Conservation (phyloP, 495 filamentous ascomycete species). For the Bathelium albidoporum region DNA sequence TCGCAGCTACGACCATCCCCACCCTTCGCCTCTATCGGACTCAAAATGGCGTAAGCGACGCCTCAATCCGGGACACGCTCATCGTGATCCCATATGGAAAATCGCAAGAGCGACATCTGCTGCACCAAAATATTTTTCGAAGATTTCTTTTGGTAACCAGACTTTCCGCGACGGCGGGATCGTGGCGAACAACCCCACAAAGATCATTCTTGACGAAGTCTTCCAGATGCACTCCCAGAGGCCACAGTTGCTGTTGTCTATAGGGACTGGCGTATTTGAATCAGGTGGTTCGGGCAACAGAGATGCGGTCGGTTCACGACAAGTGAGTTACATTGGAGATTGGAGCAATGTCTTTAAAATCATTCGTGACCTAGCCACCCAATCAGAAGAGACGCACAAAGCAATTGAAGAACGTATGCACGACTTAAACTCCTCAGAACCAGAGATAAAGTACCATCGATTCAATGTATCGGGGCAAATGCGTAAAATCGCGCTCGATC, state of each 20-base stretch:
- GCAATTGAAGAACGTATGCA: neutral
- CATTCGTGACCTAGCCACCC: slow-evolving; percentile 3
- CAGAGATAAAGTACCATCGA: neutral
- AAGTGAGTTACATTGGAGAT: slow-evolving; percentile 7
- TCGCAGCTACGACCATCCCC: slow-evolving; percentile 9
- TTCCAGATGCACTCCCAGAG: slow-evolving; percentile 8
- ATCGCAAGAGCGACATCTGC: slow-evolving; percentile 11
- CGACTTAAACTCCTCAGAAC: neutral
- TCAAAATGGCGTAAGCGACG: neutral
- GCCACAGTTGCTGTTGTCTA: slow-evolving; percentile 6
- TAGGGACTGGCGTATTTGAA: slow-evolving; percentile 6
- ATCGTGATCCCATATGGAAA: slow-evolving; percentile 12
- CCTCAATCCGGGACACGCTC: slow-evolving; percentile 10
- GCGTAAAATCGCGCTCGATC: slow-evolving; percentile 8
- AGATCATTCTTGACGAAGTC: slow-evolving; percentile 4
- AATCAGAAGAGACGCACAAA: slow-evolving; percentile 3
- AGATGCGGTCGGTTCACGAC: neutral
- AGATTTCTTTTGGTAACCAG: slow-evolving; percentile 4
- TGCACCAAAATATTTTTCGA: slow-evolving; percentile 12
- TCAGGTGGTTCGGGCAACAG: neutral
- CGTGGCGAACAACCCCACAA: slow-evolving; percentile 4
- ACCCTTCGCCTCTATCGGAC: slow-evolving; percentile 2
- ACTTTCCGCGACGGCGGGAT: slow-evolving; percentile 7
- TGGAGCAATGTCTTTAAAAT: neutral
- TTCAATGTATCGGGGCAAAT: neutral